A percentile compares a stretch with the other conserved stretches of the same genome.
These are phyloP conservation scores for Penicillium cataractarum DNA, from an alignment of 495 filamentous ascomycete genomes.

Conservation along the genomic window DNA sequence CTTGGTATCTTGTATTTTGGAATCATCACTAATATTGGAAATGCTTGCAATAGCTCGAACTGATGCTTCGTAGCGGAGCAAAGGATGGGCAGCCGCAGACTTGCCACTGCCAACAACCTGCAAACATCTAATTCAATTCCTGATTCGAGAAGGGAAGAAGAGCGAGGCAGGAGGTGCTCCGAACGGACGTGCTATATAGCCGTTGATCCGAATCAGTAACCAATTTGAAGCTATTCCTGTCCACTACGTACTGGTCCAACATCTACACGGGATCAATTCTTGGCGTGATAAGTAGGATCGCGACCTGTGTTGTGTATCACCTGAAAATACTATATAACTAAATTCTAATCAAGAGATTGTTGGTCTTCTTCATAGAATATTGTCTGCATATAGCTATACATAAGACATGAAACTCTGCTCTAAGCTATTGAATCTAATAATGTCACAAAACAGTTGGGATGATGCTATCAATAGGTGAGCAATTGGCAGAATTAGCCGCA, in stretches of 20 bases:
- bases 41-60: constrained; percentile 19
- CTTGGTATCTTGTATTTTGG: no score
- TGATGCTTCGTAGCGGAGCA: constrained; percentile 25
- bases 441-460: not conserved
- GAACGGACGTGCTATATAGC: not conserved
- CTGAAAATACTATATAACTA: not conserved
- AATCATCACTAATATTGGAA: no score
- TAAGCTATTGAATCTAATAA: constrained; percentile 2
- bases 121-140: not conserved
- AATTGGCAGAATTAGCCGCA: not conserved
- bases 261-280: not conserved
- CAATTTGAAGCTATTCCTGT: not conserved
- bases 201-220: not conserved
- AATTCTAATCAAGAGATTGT: not conserved
- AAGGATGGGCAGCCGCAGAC: not conserved
- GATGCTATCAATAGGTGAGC: not conserved
- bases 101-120: constrained; percentile 1
- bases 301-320: not conserved
- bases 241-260: not conserved
- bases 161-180: not conserved
- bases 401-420: not conserved
- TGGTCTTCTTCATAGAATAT: not conserved
- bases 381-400: not conserved
- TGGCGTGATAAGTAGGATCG: not conserved
- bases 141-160: not conserved